A percentile compares a stretch with the other conserved stretches of the same genome.
Conservation (phyloP, 2,329 filamentous ascomycete species). For the Fusarium nanum region DNA sequence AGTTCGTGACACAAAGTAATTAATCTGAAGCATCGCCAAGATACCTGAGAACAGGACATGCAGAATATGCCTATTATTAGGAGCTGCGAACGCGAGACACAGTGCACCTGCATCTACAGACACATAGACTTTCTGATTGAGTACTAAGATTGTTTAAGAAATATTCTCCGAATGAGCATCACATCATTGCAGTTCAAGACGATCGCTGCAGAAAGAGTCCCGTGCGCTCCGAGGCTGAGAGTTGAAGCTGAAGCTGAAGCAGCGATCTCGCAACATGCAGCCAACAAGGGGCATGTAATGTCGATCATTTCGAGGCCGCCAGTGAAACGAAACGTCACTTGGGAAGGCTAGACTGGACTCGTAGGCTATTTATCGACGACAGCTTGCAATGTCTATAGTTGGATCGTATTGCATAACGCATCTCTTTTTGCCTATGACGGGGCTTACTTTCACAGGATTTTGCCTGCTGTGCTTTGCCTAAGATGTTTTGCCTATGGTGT, state of each 20-base stretch:
- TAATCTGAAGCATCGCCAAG: background rate
- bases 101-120: background rate
- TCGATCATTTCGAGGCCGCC: slow-evolving; percentile 19
- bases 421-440: background rate
- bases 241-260: slow-evolving; percentile 31
- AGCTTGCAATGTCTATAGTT: background rate
- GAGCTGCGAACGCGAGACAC: slow-evolving; percentile 1
- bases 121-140: background rate
- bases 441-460: background rate
- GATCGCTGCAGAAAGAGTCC: slow-evolving; percentile 3
- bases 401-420: background rate
- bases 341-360: background rate
- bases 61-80: background rate
- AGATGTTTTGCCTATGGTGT: background rate
- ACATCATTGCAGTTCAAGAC: background rate
- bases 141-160: background rate
- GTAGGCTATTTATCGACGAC: background rate
- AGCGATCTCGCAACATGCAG: slow-evolving; percentile 19
- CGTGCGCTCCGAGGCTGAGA: slow-evolving; percentile 1
- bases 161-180: slow-evolving; percentile 5
- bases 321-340: slow-evolving; percentile 1
- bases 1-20: background rate
- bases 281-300: slow-evolving; percentile 9
- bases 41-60: background rate
- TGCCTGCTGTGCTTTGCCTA: background rate